Evolutionary conservation across 129 eudicot species (phyloP), one percentile per base, ranked within the genome.

Genomic region (Tagetes erecta): DNA sequence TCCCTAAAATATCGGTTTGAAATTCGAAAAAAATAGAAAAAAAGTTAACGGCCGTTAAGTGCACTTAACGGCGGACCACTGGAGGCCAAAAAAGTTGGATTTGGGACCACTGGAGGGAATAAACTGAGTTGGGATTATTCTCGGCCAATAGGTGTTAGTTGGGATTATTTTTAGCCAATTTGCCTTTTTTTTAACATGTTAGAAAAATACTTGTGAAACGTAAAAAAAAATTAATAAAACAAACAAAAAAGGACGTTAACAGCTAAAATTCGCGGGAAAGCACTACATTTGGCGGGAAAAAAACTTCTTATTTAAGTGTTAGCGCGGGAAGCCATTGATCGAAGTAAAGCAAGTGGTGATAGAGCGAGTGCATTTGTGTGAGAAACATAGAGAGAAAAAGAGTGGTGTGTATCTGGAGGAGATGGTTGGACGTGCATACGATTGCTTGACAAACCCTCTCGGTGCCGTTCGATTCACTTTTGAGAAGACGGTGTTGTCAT

Each of bases 401-500:
- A 52, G 8, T 20, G 27, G 27, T 20, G 5, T 30, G 58, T 49
- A 60, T 31, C 41, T 49, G 38, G 75, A 71, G 38, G 75, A 71
- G 44, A 91, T 92, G 97, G 97, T 92, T 20, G 97, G 97, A 1
- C 81, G 81, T 39, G 84, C 87, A 30, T 91, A 86, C 78, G 95
- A 91, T 85, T 91, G 91, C 77, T 73, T 91, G 31, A 87, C 86
- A 0, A 92, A 92, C 80, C 98, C 98, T 0, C 88, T 89, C 14
- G 98, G 98, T 50, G 98, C 96, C 45, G 98, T 92, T 49, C 89
- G 95, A 70, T 87, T 80, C 62, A 84, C 90, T 2, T 89, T 92
- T 71, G 92, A 92, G 74, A 89, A 89, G 80, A 88, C 91, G 37
- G 72, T 89, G 27, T 77, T 89, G 34, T 77, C 79, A 0, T 75